Percentiles rank a stretch among this genome's conserved stretches.
phyloP scores from a whole-genome alignment of 75 land plant species.

The Chamaecyparis obtusa region DNA sequence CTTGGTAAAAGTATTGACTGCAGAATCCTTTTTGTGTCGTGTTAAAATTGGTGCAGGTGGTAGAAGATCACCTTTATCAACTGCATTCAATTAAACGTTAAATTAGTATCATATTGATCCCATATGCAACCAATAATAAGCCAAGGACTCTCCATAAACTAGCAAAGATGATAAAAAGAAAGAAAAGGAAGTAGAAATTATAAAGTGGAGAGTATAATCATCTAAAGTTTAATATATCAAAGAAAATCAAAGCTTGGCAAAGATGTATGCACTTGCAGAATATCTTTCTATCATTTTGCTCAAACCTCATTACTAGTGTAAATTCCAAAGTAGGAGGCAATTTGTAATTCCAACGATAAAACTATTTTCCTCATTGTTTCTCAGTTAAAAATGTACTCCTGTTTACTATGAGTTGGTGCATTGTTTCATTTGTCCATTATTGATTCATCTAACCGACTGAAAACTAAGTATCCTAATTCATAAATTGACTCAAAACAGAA shows the following conservation, averaged over 20 bases:
- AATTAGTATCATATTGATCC: background rate
- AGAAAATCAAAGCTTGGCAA: background rate
- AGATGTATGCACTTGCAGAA: background rate
- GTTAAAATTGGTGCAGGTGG: slow-evolving; percentile 62
- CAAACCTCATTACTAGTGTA: background rate
- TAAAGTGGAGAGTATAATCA: too few species aligned
- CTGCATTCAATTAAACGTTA: slow-evolving; percentile 35
- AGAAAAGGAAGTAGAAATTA: background rate
- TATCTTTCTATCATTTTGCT: background rate
- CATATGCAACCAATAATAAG: background rate
- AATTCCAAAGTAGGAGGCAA: background rate
- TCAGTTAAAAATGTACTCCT: background rate
- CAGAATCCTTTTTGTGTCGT: slow-evolving; percentile 47
- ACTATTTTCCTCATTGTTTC: background rate
- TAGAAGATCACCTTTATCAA: slow-evolving; percentile 39
- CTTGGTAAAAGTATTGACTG: slow-evolving; percentile 37
- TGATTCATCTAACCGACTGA: background rate
- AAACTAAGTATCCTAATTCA: background rate
- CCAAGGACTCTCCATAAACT: background rate
- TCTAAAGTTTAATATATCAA: too few species aligned
- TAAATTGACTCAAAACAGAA: background rate
- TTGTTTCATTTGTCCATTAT: background rate
- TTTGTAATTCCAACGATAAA: background rate
- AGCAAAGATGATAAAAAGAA: background rate
- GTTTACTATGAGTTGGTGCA: background rate